A percentile compares a stretch with the other conserved stretches of the same genome.
These are phyloP conservation scores for Trichoderma sp. DNA, from an alignment of 2,329 filamentous ascomycete genomes.

Conservation along the genomic window DNA sequence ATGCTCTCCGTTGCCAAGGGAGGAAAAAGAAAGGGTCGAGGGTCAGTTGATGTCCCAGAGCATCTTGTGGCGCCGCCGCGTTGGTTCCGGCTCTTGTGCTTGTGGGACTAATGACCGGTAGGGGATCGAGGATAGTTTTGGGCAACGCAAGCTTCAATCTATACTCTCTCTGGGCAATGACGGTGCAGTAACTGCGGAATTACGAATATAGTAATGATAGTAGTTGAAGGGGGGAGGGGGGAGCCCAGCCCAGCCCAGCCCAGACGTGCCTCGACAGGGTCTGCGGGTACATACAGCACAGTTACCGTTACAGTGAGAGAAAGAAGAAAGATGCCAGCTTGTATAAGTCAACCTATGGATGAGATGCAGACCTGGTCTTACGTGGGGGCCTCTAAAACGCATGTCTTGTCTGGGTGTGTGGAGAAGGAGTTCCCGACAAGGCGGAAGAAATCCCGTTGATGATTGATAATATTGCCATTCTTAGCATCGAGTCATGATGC, in stretches of 20 bases:
- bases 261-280: background rate
- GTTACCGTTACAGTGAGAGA: background rate
- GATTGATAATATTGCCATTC: slow-evolving; percentile 12
- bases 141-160: background rate
- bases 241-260: too few species aligned
- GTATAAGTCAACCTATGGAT: background rate
- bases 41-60: background rate
- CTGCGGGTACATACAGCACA: background rate
- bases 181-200: background rate
- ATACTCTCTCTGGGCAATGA: background rate
- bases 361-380: background rate
- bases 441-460: background rate
- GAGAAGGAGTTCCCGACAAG: background rate
- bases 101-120: background rate
- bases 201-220: background rate
- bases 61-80: background rate
- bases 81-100: background rate
- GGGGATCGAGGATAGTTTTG: background rate
- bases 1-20: background rate
- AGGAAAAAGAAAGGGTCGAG: background rate
- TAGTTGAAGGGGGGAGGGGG: background rate
- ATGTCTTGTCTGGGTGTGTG: background rate
- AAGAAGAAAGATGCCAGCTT: background rate
- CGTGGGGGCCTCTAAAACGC: background rate
- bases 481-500: background rate